A percentile compares a stretch with the other conserved stretches of the same genome.
Evolutionary conservation across 192 early-diverging fungal genomes (phyloP).

Genomic region (Backusella parvicylindrica): DNA sequence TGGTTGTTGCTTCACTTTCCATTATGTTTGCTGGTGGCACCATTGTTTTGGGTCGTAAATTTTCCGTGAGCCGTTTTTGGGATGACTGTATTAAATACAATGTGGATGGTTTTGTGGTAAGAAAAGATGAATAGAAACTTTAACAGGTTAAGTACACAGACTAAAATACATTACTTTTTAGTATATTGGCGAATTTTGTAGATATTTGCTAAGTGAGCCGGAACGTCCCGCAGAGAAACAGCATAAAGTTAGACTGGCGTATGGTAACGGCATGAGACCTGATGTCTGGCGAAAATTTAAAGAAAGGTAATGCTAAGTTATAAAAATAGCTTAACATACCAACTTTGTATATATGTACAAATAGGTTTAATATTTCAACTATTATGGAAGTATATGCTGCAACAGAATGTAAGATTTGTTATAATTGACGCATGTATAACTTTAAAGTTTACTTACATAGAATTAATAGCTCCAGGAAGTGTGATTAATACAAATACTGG

Average conservation of each 20-base stretch:
- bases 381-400: conserved; percentile 64
- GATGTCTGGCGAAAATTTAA: conserved; percentile 65
- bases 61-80: conserved; percentile 47
- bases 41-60: conserved; percentile 52
- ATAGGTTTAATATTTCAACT: conserved; percentile 51
- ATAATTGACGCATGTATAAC: background rate
- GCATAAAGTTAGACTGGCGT: conserved; percentile 50
- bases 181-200: conserved; percentile 69
- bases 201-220: conserved; percentile 59
- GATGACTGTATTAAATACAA: conserved; percentile 44
- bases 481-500: conserved; percentile 44
- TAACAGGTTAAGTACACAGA: background rate
- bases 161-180: conserved; percentile 10
- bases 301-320: conserved; percentile 19
- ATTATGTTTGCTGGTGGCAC: conserved; percentile 37
- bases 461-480: conserved; percentile 21
- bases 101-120: conserved; percentile 42
- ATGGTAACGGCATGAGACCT: conserved; percentile 68
- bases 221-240: conserved; percentile 42
- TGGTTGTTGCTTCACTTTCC: conserved; percentile 24
- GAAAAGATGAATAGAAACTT: background rate
- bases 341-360: background rate
- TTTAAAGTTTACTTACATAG: background rate
- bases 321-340: background rate
- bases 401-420: conserved; percentile 53